Percentiles rank a stretch among this genome's conserved stretches.
Evolutionary conservation across 2,329 filamentous ascomycete species (phyloP).

Genomic region (Dothistroma pini): DNA sequence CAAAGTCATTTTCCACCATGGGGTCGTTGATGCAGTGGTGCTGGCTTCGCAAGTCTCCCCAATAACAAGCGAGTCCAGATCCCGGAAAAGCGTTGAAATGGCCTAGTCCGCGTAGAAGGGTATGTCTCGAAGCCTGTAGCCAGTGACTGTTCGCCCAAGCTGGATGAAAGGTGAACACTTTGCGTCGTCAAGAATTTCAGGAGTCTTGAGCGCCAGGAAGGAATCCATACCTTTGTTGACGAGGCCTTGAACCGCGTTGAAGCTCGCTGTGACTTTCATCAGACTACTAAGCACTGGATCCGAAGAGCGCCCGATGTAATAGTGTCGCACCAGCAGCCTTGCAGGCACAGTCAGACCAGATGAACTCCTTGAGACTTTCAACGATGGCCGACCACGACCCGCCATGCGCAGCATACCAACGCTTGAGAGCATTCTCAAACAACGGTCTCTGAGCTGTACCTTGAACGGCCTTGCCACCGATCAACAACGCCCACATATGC

Average conservation of each 20-base stretch:
- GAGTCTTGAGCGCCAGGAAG: too few relatives aligned
- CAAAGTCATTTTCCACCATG: too few relatives aligned
- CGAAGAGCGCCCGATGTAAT: conserved; percentile 2
- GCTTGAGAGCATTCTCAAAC: neutral
- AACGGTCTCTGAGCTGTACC: neutral
- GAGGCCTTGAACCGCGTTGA: neutral
- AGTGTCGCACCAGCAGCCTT: neutral
- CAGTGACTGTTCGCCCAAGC: too few relatives aligned
- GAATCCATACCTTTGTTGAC: too few relatives aligned
- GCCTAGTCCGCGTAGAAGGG: too few relatives aligned
- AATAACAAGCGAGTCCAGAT: too few relatives aligned
- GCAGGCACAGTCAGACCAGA: conserved; percentile 10
- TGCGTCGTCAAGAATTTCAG: too few relatives aligned
- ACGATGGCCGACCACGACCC: neutral
- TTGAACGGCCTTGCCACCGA: conserved; percentile 6
- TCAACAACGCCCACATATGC: conserved; percentile 4
- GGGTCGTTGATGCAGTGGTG: too few relatives aligned
- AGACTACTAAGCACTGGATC: neutral
- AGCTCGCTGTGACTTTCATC: neutral
- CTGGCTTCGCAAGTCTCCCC: too few relatives aligned
- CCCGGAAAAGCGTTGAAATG: too few relatives aligned
- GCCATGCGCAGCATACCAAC: neutral
- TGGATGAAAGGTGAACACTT: too few relatives aligned
- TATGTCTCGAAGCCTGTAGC: too few relatives aligned
- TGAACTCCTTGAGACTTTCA: conserved; percentile 4